phyloP scores from a whole-genome alignment of 2,329 filamentous ascomycete species.

The Neospermospora avenae region DNA sequence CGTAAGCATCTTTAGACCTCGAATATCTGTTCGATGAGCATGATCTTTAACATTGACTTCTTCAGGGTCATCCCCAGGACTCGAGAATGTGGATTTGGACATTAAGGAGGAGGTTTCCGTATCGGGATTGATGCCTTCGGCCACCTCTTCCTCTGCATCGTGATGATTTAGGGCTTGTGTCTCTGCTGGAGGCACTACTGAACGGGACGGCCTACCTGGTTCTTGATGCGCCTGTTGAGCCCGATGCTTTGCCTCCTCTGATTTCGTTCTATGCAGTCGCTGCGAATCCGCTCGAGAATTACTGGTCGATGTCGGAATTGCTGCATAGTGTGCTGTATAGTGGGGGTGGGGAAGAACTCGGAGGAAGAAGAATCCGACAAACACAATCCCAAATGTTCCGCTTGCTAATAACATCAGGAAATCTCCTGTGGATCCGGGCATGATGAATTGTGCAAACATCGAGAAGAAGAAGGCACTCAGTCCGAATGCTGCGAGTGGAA shows the following conservation, averaged over 20 bases:
- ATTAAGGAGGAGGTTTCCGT: conserved; percentile 78
- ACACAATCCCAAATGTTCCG: conserved; percentile 73
- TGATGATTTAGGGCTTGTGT: conserved; percentile 32
- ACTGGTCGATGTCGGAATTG: conserved; percentile 39
- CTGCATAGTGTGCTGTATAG: conserved; percentile 43
- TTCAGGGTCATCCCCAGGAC: conserved; percentile 45
- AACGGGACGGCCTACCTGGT: conserved; percentile 59
- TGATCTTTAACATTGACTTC: conserved; percentile 60
- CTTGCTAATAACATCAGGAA: conserved; percentile 78
- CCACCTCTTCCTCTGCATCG: conserved; percentile 31
- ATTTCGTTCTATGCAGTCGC: conserved; percentile 44
- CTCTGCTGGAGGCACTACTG: conserved; percentile 33
- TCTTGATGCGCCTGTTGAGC: conserved; percentile 44
- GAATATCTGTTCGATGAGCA: conserved; percentile 85
- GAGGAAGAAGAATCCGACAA: conserved; percentile 81
- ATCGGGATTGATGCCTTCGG: conserved; percentile 37
- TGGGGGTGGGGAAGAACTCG: conserved; percentile 61
- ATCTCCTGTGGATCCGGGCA: conserved; percentile 77
- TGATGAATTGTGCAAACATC: conserved; percentile 68
- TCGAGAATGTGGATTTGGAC: conserved; percentile 55
- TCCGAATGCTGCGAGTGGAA: conserved; percentile 89
- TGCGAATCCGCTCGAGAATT: conserved; percentile 30
- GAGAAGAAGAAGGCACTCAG: conserved; percentile 97
- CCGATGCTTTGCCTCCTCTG: conserved; percentile 42
- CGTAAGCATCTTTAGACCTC: conserved; percentile 71